Conservation (phyloP, 495 filamentous ascomycete species). For the Paragyromitra xinjiangensis region DNA sequence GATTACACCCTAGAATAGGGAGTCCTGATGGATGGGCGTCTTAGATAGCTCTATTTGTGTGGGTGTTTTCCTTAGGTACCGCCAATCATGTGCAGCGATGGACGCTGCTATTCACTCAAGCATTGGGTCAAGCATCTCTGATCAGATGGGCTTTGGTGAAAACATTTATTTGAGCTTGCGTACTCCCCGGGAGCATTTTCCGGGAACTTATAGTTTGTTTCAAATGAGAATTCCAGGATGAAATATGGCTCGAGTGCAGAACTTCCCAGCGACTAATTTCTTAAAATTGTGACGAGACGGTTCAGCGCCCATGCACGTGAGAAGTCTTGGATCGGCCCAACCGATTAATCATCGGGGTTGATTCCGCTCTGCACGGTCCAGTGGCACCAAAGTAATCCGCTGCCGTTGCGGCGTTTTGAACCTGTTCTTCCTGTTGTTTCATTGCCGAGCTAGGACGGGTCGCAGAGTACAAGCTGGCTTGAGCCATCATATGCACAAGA, state of each 20-base stretch:
- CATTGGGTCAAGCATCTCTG: neutral
- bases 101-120: neutral
- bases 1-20: neutral
- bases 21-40: neutral
- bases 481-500: neutral
- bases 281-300: constrained; percentile 12
- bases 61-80: neutral
- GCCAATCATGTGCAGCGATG: neutral
- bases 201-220: constrained; percentile 1
- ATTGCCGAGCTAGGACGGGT: neutral
- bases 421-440: neutral
- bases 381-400: neutral
- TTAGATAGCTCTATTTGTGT: neutral
- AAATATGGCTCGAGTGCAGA: neutral
- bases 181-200: neutral
- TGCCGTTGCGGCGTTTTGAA: neutral
- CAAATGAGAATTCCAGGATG: constrained; percentile 3
- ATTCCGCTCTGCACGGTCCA: neutral
- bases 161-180: neutral
- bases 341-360: constrained; percentile 12
- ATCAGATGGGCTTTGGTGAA: neutral
- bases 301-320: neutral
- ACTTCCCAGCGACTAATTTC: constrained; percentile 4
- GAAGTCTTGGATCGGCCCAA: constrained; percentile 4
- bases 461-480: neutral